phyloP scores from a whole-genome alignment of 2,329 filamentous ascomycete species.

The Esteya vermicola region DNA sequence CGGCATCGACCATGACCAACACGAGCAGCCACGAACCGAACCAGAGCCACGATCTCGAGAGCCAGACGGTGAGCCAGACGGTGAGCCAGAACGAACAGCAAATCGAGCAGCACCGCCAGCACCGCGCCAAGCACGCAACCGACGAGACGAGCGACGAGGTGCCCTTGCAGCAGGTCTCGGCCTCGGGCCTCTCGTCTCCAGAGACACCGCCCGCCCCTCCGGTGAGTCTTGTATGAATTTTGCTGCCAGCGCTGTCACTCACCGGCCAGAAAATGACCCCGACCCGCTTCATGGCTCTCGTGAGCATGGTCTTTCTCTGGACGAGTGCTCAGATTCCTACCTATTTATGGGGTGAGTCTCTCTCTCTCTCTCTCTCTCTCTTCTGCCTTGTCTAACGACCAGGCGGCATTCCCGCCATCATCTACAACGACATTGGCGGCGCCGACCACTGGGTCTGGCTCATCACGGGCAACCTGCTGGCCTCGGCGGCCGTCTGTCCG shows the following conservation, averaged over 20 bases:
- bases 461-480: slow-evolving; percentile 37
- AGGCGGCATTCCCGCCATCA: slow-evolving; percentile 33
- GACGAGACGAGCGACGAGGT: neutral
- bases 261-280: slow-evolving; percentile 2
- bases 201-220: neutral
- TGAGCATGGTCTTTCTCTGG: slow-evolving; percentile 16
- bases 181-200: too few species aligned
- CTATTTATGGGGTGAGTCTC: slow-evolving; percentile 17
- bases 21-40: too few species aligned
- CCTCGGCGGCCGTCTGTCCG: slow-evolving; percentile 40
- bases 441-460: slow-evolving; percentile 49
- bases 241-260: too few species aligned
- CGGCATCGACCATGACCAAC: neutral
- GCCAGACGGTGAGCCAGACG: too few species aligned
- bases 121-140: neutral
- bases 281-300: slow-evolving; percentile 13
- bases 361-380: neutral
- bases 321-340: slow-evolving; percentile 15
- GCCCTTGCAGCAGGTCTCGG: neutral
- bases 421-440: slow-evolving; percentile 47
- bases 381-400: neutral
- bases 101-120: too few species aligned
- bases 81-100: neutral
- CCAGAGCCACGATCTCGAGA: too few species aligned
- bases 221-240: neutral